phyloP scores from a whole-genome alignment of 257 asterid genomes.

The Lycium barbarum region DNA sequence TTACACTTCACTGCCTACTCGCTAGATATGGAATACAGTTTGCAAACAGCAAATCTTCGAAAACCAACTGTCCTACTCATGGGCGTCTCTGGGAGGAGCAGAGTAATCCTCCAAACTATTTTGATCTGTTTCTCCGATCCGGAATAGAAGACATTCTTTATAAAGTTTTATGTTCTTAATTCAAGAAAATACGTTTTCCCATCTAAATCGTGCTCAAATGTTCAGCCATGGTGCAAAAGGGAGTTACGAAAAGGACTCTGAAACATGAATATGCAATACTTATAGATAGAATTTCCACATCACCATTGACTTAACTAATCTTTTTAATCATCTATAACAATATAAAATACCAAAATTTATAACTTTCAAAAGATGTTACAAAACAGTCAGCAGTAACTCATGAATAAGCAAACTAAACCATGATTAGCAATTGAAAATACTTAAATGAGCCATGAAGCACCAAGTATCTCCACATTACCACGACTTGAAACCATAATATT shows the following conservation, averaged over 20 bases:
- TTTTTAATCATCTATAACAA: background rate
- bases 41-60: background rate
- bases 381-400: constrained; percentile 7
- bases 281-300: background rate
- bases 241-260: background rate
- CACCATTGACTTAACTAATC: background rate
- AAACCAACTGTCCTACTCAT: constrained; percentile 7
- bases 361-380: background rate
- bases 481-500: background rate
- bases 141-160: background rate
- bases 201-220: too few species aligned
- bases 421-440: constrained; percentile 4
- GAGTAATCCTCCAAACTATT: background rate
- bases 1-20: background rate
- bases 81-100: background rate
- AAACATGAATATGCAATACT: background rate
- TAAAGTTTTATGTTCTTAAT: background rate
- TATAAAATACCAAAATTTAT: background rate
- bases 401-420: constrained; percentile 4
- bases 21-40: background rate
- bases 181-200: background rate
- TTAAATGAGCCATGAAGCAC: background rate
- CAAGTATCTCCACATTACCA: constrained; percentile 4
- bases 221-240: background rate
- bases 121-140: background rate